Evolutionary conservation across 345 rosid genomes (phyloP), one percentile per base, ranked within the genome.

Genomic region (Noccaea bulbosa): DNA sequence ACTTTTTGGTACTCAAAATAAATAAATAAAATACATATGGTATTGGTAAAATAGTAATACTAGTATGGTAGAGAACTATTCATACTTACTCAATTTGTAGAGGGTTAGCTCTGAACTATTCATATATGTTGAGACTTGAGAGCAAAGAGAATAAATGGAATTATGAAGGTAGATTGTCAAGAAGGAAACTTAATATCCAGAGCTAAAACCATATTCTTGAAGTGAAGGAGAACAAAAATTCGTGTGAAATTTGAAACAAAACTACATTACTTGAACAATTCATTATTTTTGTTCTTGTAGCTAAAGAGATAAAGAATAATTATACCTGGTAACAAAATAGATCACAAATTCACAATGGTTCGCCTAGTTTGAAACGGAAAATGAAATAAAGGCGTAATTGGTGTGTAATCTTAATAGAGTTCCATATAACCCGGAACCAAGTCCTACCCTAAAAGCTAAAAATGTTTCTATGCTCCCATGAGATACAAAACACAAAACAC

Each of bases 391-490:
- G 17, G 50, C 58, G 39, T 17, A 51, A 40, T n/a, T 5, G 37
- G 5, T 49, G 49, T 57, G 24, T 66, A 58, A 58, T 32, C 65
- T 72, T 33, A 50, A 57, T 59, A 59, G 17, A 58, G 41, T 22
- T 74, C 68, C 22, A 58, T 30, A 51, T 20, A 33, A 32, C 34
- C 34, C 54, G 32, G 32, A 73, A 58, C 53, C 16, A 66, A 73
- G 15, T 5, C 39, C 67, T 49, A 66, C 47, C 4, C 67, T 67
- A 73, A 73, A 49, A 50, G 38, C 53, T n/a, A 57, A 58, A 58
- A 33, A 65, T 47, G 56, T 51, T 67, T 74, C 53, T 67, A 67
- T 74, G 68, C 55, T 67, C 62, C 62, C 67, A 50, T 50, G 30
- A 64, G 12, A 53, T 62, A 53, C 35, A n/a, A 40, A 64, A 57